Percentiles rank a stretch among this genome's conserved stretches.
These are phyloP conservation scores for Euphorbia schlechtendalii DNA, from an alignment of 441 rosid genomes.

Conservation along the genomic window DNA sequence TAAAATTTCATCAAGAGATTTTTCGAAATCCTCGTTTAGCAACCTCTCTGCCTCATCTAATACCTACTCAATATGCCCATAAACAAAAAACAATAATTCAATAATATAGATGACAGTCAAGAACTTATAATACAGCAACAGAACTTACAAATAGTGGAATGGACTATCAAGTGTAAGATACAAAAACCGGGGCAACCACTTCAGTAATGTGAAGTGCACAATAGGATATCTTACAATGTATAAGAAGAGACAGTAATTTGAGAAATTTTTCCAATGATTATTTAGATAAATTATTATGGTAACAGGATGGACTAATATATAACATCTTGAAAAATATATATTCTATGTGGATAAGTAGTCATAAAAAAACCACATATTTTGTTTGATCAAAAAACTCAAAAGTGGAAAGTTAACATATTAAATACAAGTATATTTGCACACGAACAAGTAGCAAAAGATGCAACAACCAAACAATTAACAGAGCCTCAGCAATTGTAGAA, in stretches of 20 bases:
- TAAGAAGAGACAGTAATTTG: background rate
- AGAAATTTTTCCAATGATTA: background rate
- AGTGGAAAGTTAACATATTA: background rate
- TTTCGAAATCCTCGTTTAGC: conserved; percentile 94
- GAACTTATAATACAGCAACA: background rate
- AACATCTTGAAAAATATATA: background rate
- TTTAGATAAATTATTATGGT: background rate
- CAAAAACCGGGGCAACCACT: background rate
- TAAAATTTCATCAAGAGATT: conserved; percentile 74
- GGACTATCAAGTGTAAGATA: background rate
- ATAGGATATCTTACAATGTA: background rate
- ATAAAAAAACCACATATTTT: background rate
- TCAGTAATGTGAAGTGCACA: background rate
- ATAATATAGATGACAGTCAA: conserved; percentile 4
- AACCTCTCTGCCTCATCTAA: conserved; percentile 96
- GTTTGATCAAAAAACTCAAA: background rate
- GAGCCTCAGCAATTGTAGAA: background rate
- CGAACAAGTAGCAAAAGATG: background rate
- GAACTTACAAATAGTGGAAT: background rate
- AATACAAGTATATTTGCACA: background rate
- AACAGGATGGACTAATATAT: background rate
- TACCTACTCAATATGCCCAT: conserved; percentile 45
- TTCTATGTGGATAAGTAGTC: background rate
- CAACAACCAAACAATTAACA: background rate
- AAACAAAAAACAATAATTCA: conserved; percentile 2